These are phyloP conservation scores for Balamuthia mandrillaris DNA, from an alignment of 208 protist genomes.

Conservation along the genomic window DNA sequence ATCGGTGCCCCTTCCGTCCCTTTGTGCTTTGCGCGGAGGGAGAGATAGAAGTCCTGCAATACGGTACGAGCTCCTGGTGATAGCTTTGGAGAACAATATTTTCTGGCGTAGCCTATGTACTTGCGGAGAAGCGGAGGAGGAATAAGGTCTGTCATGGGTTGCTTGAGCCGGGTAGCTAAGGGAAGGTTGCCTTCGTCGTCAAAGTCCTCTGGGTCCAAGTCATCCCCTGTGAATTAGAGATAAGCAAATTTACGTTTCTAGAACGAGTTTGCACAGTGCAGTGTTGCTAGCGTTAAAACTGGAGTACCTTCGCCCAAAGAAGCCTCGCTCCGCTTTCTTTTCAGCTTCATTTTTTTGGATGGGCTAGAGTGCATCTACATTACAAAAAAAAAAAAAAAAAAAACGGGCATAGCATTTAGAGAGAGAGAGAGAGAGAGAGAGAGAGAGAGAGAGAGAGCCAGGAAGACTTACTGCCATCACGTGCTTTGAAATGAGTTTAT, in stretches of 20 bases:
- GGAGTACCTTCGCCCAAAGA: not conserved
- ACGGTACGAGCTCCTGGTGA: not conserved
- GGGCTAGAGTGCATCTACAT: slow-evolving; percentile 21
- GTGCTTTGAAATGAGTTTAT: slow-evolving; percentile 86
- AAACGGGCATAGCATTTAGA: not conserved
- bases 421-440: not conserved
- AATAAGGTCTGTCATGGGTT: slow-evolving; percentile 33
- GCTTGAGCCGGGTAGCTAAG: not conserved
- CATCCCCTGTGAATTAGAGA: not conserved
- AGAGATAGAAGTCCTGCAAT: slow-evolving; percentile 71
- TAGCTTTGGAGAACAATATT: slow-evolving; percentile 68
- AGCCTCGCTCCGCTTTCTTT: slow-evolving; percentile 22
- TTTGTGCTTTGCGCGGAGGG: slow-evolving; percentile 54
- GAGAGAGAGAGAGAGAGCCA: not conserved
- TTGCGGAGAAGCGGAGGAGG: slow-evolving; percentile 61
- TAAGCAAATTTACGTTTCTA: not conserved
- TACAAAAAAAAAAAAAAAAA: not conserved
- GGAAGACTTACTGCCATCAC: slow-evolving; percentile 79
- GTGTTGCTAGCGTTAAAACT: not conserved
- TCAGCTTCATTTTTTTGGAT: not conserved
- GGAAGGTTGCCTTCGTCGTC: not conserved
- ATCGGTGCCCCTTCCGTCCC: slow-evolving; percentile 71
- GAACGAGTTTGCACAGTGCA: no score
- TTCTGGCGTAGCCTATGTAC: slow-evolving; percentile 80
- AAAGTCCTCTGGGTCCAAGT: not conserved